Conservation (phyloP, 805 yeast species). For the Kodamaea kaohsiungensis region DNA sequence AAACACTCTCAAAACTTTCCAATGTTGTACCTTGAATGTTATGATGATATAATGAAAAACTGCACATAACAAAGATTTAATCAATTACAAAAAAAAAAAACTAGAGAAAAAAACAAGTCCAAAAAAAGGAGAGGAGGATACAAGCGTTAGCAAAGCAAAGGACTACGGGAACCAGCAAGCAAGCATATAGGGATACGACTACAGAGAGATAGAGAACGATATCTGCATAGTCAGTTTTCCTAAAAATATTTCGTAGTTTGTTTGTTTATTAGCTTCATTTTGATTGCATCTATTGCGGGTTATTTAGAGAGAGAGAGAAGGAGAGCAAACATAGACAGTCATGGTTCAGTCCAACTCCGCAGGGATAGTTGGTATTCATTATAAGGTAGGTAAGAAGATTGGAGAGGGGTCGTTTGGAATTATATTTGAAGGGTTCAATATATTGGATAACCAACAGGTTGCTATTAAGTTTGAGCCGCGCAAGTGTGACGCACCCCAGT, state of each 20-base stretch:
- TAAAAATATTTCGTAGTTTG: not conserved
- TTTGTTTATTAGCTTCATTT: not conserved
- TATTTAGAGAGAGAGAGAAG: not conserved
- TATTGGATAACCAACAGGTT: conserved; percentile 88
- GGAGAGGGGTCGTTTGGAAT: conserved; percentile 99
- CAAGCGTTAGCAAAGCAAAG: not conserved
- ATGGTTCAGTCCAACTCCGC: conserved; percentile 37
- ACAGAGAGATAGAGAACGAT: not conserved
- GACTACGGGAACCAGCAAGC: not conserved
- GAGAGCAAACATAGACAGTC: not conserved
- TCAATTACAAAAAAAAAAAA: not conserved
- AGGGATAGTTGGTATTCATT: conserved; percentile 89
- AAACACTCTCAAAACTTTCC: not conserved
- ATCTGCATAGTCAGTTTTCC: not conserved
- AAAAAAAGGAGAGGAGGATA: not conserved
- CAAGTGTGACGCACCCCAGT: conserved; percentile 95
- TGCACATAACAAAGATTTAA: too few species aligned
- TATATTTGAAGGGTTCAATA: conserved; percentile 91
- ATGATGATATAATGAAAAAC: too few species aligned
- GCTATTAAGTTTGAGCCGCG: conserved; percentile 98
- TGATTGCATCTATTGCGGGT: not conserved
- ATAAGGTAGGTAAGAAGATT: conserved; percentile 93
- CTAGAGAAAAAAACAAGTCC: not conserved
- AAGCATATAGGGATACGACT: not conserved
- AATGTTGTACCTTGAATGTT: too few species aligned